Base-by-base conservation (phyloP, 2,329 filamentous ascomycete species). In the Penicillium psychrosexuale region DNA sequence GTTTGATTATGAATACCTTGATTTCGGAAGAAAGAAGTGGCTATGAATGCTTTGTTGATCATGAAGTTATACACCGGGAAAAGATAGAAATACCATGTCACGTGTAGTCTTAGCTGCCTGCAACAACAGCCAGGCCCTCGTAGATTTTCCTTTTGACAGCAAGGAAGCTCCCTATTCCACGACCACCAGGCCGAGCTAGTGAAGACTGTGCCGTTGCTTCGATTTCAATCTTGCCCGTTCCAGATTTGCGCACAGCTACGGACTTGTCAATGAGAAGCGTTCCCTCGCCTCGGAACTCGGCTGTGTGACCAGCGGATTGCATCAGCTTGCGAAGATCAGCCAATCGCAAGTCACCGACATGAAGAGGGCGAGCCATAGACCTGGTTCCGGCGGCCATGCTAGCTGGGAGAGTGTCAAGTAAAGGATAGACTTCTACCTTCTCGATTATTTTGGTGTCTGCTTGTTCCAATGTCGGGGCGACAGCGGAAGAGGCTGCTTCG, bases 241-340 rank as follows among this genome's bases (percentile, higher is more conserved):
- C 87, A 44, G 88, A 90, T 79, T 99, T 97, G 57, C 90, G 82
- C 43, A 99, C 91, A 4, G 91, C 89, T 7, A 97, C 92, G 9
- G 84, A 84, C 1, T 90, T 89, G 69, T 97, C 93, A 53, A 99
- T 87, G 9, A 99, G 82, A 54, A 99, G 78, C 8, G 89, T 95
- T 58, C 94, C 94, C 73, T 97, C 93, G 47, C 94, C 94, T 47
- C 91, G 83, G 73, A 97, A 97, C 72, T 97, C 94, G 1, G 93
- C 93, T 13, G 84, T 86, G 75, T 97, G 91, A 0, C 92, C 91
- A 3, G 87, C 83, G 13, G 82, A 80, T 66, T 91, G 87, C 85
- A 99, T 90, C 19, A 92, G 83, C 57, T 90, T 87, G 48, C 94
- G 83, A 55, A 99, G 78, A 71, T 97, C 92, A 0, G 93, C 91